Percentiles rank a stretch among this genome's conserved stretches.
Conservation (phyloP, 257 asterid genomes). For the Leptodermis oblonga region DNA sequence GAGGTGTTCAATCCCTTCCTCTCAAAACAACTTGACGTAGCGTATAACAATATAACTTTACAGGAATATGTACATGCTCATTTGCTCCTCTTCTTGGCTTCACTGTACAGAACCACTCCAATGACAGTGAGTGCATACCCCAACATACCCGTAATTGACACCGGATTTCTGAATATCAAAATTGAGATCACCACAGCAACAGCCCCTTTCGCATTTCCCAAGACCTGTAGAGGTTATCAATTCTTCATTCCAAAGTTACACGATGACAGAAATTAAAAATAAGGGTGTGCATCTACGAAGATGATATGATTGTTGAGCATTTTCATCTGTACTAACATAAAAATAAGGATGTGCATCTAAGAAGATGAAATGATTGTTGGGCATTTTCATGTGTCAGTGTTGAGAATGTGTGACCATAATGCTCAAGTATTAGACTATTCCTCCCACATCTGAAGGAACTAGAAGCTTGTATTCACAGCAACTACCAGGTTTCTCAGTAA, state of each 20-base stretch:
- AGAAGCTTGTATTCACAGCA: neutral
- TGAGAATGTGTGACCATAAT: neutral
- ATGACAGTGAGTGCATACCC: constrained; percentile 31
- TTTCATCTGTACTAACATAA: neutral
- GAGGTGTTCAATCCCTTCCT: neutral
- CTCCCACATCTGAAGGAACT: neutral
- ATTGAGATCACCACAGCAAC: constrained; percentile 36
- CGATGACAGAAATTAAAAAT: neutral
- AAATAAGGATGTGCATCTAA: neutral
- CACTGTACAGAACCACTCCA: constrained; percentile 34
- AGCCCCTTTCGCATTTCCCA: constrained; percentile 39
- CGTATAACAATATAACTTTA: neutral
- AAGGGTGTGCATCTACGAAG: neutral
- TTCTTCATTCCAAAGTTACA: neutral
- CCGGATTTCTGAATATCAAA: constrained; percentile 32
- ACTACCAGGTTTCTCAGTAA: constrained; percentile 2
- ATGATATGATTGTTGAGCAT: neutral
- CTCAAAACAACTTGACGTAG: constrained; percentile 1
- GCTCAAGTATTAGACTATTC: neutral
- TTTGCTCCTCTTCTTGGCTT: constrained; percentile 31
- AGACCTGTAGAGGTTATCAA: constrained; percentile 21
- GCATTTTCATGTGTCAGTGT: neutral
- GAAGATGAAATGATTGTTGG: too few species aligned
- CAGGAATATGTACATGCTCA: neutral
- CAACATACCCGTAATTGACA: constrained; percentile 29